phyloP scores from a whole-genome alignment of 2,329 filamentous ascomycete species.

The Helotiales sp. region DNA sequence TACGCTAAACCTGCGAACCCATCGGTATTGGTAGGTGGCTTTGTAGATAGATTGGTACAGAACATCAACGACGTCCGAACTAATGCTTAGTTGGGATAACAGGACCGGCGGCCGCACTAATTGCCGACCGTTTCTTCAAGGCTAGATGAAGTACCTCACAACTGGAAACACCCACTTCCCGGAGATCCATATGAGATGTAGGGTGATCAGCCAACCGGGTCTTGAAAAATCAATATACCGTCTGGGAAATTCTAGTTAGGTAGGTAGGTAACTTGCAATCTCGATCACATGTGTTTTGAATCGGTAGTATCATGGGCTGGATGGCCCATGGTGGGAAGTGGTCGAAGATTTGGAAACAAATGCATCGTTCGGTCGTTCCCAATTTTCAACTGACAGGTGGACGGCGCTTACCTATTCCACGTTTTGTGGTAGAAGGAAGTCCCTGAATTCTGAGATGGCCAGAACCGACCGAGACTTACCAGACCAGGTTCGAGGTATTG shows the following conservation, averaged over 20 bases:
- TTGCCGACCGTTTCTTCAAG: constrained; percentile 1
- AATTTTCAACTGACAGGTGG: constrained; percentile 10
- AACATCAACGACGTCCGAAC: not conserved
- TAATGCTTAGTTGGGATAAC: not conserved
- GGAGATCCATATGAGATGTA: not conserved
- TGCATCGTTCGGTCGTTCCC: too few species aligned
- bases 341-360: not conserved
- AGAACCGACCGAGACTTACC: not conserved
- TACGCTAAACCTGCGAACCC: not conserved
- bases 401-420: not conserved
- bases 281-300: too few species aligned
- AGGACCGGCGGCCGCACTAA: not conserved
- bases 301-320: not conserved
- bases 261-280: too few species aligned
- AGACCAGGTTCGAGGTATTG: not conserved
- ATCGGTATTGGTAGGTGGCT: not conserved
- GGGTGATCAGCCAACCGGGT: not conserved
- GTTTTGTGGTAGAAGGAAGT: not conserved
- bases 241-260: too few species aligned
- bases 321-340: not conserved
- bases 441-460: not conserved
- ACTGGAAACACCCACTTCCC: not conserved
- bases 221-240: too few species aligned
- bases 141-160: not conserved
- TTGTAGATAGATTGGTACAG: not conserved